Evolutionary conservation across 164 flowering plant species (phyloP).

Genomic region (Litsea cubeba): DNA sequence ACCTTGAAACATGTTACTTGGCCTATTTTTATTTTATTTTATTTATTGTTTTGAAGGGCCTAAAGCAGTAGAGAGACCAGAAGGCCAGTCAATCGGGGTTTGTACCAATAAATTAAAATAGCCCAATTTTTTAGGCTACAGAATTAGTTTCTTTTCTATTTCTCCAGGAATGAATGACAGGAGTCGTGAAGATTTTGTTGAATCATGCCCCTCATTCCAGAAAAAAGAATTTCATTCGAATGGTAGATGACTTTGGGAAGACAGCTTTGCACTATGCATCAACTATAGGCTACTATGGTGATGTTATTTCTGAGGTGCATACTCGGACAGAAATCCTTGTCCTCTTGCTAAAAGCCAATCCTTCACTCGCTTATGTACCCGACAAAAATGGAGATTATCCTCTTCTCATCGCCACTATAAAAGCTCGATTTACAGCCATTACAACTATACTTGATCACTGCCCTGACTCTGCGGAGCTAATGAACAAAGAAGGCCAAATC

Average conservation of each 20-base stretch:
- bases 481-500: constrained; percentile 3
- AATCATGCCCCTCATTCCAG: neutral
- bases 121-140: too few species aligned
- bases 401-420: neutral
- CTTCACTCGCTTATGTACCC: neutral
- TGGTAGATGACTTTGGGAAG: neutral
- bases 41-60: too few species aligned
- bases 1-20: too few species aligned
- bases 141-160: too few species aligned
- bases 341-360: neutral
- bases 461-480: neutral
- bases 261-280: constrained; percentile 11
- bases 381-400: constrained; percentile 7
- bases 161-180: neutral
- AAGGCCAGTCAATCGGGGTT: too few species aligned
- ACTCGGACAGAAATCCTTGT: too few species aligned
- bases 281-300: too few species aligned
- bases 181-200: neutral
- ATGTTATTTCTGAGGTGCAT: too few species aligned
- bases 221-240: neutral
- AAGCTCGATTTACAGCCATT: neutral
- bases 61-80: too few species aligned
- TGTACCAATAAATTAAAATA: too few species aligned
- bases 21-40: too few species aligned
- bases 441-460: neutral